phyloP scores from a whole-genome alignment of 1,284 basidiomycete genomes.

The Gymnopus androsaceus region DNA sequence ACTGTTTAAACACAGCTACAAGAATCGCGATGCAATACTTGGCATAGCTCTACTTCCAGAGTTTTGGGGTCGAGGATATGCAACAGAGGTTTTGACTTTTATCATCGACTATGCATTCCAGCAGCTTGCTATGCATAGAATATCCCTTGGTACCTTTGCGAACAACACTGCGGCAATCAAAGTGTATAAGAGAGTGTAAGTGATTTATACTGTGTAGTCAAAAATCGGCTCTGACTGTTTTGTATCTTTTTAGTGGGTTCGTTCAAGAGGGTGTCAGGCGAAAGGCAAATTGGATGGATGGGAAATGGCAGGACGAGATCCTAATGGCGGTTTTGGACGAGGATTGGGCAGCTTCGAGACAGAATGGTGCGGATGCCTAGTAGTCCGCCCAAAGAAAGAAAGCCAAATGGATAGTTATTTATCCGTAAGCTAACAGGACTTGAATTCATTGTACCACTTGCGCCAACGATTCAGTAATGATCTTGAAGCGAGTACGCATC shows the following conservation, averaged over 20 bases:
- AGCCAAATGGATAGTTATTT: no score
- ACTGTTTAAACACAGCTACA: background rate
- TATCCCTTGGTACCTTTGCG: slow-evolving; percentile 32
- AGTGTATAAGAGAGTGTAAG: slow-evolving; percentile 37
- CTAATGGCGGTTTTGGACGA: slow-evolving; percentile 13
- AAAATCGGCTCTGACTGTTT: background rate
- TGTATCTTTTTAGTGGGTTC: slow-evolving; percentile 2
- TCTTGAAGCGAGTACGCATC: no score
- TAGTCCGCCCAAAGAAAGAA: no score
- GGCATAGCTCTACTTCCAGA: slow-evolving; percentile 31
- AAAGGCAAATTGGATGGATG: slow-evolving; percentile 12
- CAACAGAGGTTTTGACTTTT: slow-evolving; percentile 33
- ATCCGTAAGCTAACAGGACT: no score
- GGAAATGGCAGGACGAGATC: slow-evolving; percentile 12
- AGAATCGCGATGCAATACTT: slow-evolving; percentile 32
- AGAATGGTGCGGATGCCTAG: no score
- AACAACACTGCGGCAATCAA: slow-evolving; percentile 32
- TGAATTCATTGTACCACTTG: no score
- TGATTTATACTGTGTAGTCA: slow-evolving; percentile 20
- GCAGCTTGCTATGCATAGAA: slow-evolving; percentile 34
- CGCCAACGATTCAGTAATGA: no score
- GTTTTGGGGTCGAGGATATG: slow-evolving; percentile 37
- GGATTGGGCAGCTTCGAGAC: slow-evolving; percentile 6
- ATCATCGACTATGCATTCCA: slow-evolving; percentile 36
- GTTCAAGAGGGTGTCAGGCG: slow-evolving; percentile 8